Base-by-base conservation (phyloP, 345 rosid species). In the Brassica nigra region DNA sequence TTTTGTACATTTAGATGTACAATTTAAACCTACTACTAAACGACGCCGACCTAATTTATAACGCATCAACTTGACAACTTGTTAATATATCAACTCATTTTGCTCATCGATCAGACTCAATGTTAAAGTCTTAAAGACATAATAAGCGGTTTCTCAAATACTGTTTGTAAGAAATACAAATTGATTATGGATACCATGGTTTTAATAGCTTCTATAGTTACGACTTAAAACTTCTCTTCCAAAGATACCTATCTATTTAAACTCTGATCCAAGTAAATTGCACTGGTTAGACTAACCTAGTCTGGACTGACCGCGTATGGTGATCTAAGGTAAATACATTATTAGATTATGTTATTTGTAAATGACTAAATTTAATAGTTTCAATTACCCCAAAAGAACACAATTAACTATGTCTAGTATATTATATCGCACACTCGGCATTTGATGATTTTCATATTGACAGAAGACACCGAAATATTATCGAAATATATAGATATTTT, bases 21-120 rank as follows among this genome's bases (percentile, higher is more conserved):
- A 74, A 68, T 47, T 54, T 49, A 47, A 36, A 47, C 78, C 78
- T 79, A 74, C 78, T 74, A 80, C 75, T 75, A 68, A 49, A 68
- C 78, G 75, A 68, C 66, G 78, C 42, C 82, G 66, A 79, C 63
- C 70, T 74, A 68, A 61, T 79, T 62, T 68, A 74, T 78, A 55
- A 78, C 42, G 52, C 67, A 71, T 36, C 77, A 71, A 65, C 77
- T 78, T 71, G 81, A 65, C 81, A 71, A 71, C 72, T 78, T 39
- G 81, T 33, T 33, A 71, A 55, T 71, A 71, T 52, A 64, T 76
- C 34, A 61, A 47, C 52, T 62, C n/a, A 78, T 75, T 83, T 44
- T 69, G 36, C 59, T 67, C 33, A 62, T 76, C 36, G 18, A 18
- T 18, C 18, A 31, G 31, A 27, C 52, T 42, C 62, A 20, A 30